Conservation (phyloP, 192 early-diverging fungal genomes). For the Rhizoclosmatium sp. region DNA sequence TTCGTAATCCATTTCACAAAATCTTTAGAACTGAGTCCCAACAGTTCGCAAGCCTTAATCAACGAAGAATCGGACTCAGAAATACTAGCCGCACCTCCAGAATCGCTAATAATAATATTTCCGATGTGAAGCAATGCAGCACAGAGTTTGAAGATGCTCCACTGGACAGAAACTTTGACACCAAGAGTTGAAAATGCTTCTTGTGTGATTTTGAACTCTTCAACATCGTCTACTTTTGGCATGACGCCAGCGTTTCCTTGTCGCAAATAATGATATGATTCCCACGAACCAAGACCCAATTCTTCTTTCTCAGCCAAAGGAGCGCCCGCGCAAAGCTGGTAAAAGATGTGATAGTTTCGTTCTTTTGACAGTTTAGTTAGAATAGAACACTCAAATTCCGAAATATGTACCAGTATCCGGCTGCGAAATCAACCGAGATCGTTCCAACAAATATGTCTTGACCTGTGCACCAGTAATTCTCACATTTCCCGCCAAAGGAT, state of each 20-base stretch:
- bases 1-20: slow-evolving; percentile 81
- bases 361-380: slow-evolving; percentile 50
- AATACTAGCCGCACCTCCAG: slow-evolving; percentile 59
- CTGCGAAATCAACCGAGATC: slow-evolving; percentile 88
- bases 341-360: slow-evolving; percentile 96
- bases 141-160: slow-evolving; percentile 48
- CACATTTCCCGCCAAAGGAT: slow-evolving; percentile 50
- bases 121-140: slow-evolving; percentile 39
- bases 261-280: slow-evolving; percentile 79
- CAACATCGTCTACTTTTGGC: slow-evolving; percentile 81
- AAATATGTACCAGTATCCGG: slow-evolving; percentile 55
- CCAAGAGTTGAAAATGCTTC: slow-evolving; percentile 81
- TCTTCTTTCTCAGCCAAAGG: slow-evolving; percentile 61
- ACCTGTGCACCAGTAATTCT: slow-evolving; percentile 84
- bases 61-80: slow-evolving; percentile 28
- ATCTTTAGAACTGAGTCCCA: slow-evolving; percentile 16
- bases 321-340: slow-evolving; percentile 64
- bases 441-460: slow-evolving; percentile 88
- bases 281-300: slow-evolving; percentile 67
- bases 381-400: slow-evolving; percentile 53
- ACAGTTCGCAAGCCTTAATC: slow-evolving; percentile 7
- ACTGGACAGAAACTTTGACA: slow-evolving; percentile 74
- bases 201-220: slow-evolving; percentile 81
- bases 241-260: slow-evolving; percentile 77
- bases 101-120: slow-evolving; percentile 71